phyloP scores from a whole-genome alignment of 805 yeast species.

The Barnettozyma populi region DNA sequence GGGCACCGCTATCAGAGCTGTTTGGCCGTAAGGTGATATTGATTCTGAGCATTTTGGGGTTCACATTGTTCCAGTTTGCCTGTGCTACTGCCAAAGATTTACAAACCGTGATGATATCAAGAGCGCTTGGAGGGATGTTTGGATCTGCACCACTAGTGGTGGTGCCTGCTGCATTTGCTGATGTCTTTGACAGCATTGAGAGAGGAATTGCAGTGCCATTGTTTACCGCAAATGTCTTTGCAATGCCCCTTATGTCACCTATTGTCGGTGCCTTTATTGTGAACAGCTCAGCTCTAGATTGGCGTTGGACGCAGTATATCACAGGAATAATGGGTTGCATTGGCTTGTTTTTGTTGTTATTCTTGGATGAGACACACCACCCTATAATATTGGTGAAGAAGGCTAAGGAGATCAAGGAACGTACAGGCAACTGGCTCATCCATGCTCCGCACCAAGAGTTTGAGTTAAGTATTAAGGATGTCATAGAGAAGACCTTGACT shows the following conservation, averaged over 20 bases:
- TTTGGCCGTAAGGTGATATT: slow-evolving; percentile 65
- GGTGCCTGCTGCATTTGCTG: slow-evolving; percentile 84
- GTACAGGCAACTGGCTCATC: slow-evolving; percentile 79
- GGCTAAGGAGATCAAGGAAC: slow-evolving; percentile 55
- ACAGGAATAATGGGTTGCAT: slow-evolving; percentile 57
- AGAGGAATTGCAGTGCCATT: slow-evolving; percentile 75
- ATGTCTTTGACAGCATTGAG: slow-evolving; percentile 55
- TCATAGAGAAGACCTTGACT: slow-evolving; percentile 54
- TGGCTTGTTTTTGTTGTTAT: slow-evolving; percentile 36
- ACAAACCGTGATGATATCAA: slow-evolving; percentile 70
- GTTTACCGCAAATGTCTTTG: slow-evolving; percentile 70
- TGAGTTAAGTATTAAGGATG: slow-evolving; percentile 49
- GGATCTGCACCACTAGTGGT: slow-evolving; percentile 87
- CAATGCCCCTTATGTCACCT: slow-evolving; percentile 81
- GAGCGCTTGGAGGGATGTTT: slow-evolving; percentile 73
- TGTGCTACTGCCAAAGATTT: slow-evolving; percentile 71
- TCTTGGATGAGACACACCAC: slow-evolving; percentile 64
- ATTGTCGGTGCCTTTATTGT: slow-evolving; percentile 67
- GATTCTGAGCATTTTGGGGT: slow-evolving; percentile 49
- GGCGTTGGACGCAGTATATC: slow-evolving; percentile 81
- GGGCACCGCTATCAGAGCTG: slow-evolving; percentile 83
- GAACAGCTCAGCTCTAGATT: slow-evolving; percentile 50
- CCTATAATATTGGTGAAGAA: slow-evolving; percentile 60
- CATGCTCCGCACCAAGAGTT: slow-evolving; percentile 71
- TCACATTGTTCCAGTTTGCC: slow-evolving; percentile 60